Percentiles rank a stretch among this genome's conserved stretches.
These are phyloP conservation scores for Conticribra guillardii DNA, from an alignment of 108 stramenopile genomes.

Conservation along the genomic window DNA sequence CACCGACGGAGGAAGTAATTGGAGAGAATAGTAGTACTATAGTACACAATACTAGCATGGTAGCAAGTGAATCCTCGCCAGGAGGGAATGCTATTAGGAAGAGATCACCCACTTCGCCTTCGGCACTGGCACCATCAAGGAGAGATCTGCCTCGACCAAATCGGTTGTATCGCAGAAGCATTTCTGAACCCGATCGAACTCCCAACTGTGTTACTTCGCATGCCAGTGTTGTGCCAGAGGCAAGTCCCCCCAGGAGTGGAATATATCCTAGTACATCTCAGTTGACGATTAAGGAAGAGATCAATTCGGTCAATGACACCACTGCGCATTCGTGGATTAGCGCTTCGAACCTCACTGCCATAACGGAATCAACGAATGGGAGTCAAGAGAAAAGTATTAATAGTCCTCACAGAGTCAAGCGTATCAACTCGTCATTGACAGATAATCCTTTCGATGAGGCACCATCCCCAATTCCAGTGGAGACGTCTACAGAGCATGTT, in stretches of 20 bases:
- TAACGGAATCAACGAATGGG: not conserved
- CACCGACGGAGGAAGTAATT: not conserved
- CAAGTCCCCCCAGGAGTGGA: constrained; percentile 10
- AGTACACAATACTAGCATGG: not conserved
- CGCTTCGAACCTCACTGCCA: not conserved
- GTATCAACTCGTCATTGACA: not conserved
- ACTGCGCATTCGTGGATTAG: not conserved
- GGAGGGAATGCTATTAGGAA: not conserved
- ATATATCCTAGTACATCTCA: constrained; percentile 36
- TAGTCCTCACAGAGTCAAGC: not conserved
- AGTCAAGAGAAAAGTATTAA: not conserved
- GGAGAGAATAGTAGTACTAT: not conserved
- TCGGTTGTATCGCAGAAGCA: constrained; percentile 11
- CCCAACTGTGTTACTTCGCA: not conserved
- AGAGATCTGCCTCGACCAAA: constrained; percentile 21
- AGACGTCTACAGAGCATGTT: not conserved
- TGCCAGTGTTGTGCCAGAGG: not conserved
- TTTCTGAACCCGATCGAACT: constrained; percentile 6
- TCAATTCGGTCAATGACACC: not conserved
- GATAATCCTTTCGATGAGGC: constrained; percentile 9
- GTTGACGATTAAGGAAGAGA: constrained; percentile 1
- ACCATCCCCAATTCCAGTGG: constrained; percentile 3
- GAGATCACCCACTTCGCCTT: constrained; percentile 5
- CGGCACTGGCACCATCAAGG: constrained; percentile 32
- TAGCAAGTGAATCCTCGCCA: not conserved